phyloP scores from a whole-genome alignment of 2,329 filamentous ascomycete species.

The Fusarium nygamai region DNA sequence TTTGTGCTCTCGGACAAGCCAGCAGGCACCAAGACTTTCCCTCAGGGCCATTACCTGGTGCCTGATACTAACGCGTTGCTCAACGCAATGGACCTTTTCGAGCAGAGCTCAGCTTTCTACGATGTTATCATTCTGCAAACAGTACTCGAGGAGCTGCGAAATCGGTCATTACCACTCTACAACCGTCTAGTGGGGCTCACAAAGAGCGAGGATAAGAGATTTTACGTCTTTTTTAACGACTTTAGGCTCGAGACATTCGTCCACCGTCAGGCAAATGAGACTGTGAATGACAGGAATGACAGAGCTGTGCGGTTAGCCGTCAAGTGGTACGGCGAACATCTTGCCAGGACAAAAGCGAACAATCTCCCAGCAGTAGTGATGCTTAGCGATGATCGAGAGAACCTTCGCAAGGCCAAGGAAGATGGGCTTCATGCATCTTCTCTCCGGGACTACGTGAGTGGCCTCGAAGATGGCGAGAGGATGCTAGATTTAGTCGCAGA shows the following conservation, averaged over 20 bases:
- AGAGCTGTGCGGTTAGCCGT: conserved; percentile 87
- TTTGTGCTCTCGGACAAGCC: conserved; percentile 92
- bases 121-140: conserved; percentile 98
- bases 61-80: conserved; percentile 97
- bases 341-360: conserved; percentile 70
- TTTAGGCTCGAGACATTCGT: conserved; percentile 94
- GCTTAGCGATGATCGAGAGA: conserved; percentile 92
- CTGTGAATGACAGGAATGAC: conserved; percentile 96
- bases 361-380: conserved; percentile 83
- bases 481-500: conserved; percentile 94
- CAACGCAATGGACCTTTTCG: conserved; percentile 96
- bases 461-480: conserved; percentile 83
- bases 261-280: conserved; percentile 77
- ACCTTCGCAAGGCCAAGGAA: conserved; percentile 80
- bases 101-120: conserved; percentile 89
- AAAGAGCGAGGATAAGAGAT: conserved; percentile 95
- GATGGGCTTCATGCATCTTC: conserved; percentile 78
- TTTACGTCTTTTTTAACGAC: conserved; percentile 99
- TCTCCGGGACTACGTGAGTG: conserved; percentile 80
- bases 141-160: conserved; percentile 94
- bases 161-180: conserved; percentile 92
- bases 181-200: conserved; percentile 91
- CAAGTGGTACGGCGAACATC: conserved; percentile 89
- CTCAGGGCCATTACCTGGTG: conserved; percentile 90
- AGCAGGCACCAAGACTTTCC: conserved; percentile 82